These are phyloP conservation scores for Scutellaria minor DNA, from an alignment of 257 asterid genomes.

Conservation along the genomic window DNA sequence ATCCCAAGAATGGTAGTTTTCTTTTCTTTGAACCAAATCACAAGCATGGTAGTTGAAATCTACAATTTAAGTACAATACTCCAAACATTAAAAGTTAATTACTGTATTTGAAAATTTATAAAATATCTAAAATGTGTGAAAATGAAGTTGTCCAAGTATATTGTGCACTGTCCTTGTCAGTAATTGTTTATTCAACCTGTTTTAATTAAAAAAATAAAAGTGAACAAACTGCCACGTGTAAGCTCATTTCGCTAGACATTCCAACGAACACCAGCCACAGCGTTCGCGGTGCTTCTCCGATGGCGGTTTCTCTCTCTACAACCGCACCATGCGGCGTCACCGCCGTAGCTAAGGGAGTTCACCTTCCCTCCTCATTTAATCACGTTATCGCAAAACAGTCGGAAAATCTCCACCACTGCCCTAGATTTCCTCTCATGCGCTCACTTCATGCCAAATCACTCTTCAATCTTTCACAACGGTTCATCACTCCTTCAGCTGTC, in stretches of 20 bases:
- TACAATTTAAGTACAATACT: too few species aligned
- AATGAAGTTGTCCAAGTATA: conserved; percentile 14
- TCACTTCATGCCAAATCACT: conserved; percentile 20
- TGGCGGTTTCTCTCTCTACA: conserved; percentile 62
- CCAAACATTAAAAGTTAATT: too few species aligned
- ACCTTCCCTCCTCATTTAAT: background rate
- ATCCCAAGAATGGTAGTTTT: too few species aligned
- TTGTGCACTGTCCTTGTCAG: background rate
- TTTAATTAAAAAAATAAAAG: background rate
- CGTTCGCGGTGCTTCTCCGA: conserved; percentile 27
- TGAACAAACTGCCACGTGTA: conserved; percentile 37
- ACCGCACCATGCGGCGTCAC: conserved; percentile 42
- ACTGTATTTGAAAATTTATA: background rate
- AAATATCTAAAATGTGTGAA: conserved; percentile 1
- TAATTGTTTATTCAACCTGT: too few species aligned
- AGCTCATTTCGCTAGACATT: conserved; percentile 26
- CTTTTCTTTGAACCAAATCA: too few species aligned
- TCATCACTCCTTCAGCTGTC: conserved; percentile 39
- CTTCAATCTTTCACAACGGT: conserved; percentile 20
- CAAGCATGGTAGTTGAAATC: too few species aligned
- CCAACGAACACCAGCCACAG: conserved; percentile 3
- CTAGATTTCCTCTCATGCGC: conserved; percentile 19
- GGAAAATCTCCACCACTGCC: conserved; percentile 22
- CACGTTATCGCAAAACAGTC: conserved; percentile 23
- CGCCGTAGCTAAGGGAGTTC: conserved; percentile 11